These are phyloP conservation scores for Erysimum cheiri DNA, from an alignment of 441 rosid genomes.

Conservation along the genomic window DNA sequence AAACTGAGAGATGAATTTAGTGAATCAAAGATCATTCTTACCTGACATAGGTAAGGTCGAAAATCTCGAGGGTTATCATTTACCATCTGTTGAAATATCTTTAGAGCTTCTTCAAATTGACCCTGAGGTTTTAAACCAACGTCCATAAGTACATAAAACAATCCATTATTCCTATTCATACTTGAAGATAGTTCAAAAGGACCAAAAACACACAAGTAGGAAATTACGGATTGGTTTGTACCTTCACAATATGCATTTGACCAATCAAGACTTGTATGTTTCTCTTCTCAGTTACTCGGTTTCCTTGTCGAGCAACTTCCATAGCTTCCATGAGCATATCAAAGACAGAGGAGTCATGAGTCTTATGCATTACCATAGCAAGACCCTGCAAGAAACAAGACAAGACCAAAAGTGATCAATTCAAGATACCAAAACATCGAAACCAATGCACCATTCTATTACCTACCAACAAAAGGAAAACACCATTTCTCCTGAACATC, in stretches of 20 bases:
- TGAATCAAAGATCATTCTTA: conserved; percentile 31
- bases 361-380: conserved; percentile 93
- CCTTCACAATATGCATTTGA: conserved; percentile 86
- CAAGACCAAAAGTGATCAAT: neutral
- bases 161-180: neutral
- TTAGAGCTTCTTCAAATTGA: conserved; percentile 69
- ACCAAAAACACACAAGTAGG: neutral
- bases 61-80: conserved; percentile 87
- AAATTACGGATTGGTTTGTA: conserved; percentile 28
- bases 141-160: conserved; percentile 18
- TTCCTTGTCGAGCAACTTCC: conserved; percentile 57
- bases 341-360: conserved; percentile 73
- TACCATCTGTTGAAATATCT: conserved; percentile 72
- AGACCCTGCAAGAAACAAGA: conserved; percentile 62
- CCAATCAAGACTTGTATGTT: conserved; percentile 80
- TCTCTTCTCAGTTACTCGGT: conserved; percentile 81
- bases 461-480: neutral
- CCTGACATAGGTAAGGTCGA: conserved; percentile 96
- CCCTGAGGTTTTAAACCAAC: conserved; percentile 58
- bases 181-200: neutral
- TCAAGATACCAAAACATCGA: neutral
- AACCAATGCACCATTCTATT: conserved; percentile 4
- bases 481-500: conserved; percentile 15
- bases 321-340: conserved; percentile 80
- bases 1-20: neutral